Evolutionary conservation across 176 grass and related monocot species (phyloP).

Genomic region (Olyra latifolia): DNA sequence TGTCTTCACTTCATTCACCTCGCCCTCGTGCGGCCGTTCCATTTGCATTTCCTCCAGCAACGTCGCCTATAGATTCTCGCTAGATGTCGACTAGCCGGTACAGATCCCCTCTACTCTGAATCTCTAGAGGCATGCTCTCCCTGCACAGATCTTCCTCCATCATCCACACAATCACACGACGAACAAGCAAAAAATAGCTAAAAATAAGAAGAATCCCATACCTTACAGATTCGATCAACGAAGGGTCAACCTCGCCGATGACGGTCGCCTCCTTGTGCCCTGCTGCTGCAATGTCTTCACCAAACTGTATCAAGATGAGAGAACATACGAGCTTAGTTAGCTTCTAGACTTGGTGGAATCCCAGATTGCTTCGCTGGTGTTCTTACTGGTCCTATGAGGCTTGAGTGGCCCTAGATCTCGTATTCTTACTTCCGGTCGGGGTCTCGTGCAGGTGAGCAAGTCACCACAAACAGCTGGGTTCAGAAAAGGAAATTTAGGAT

Average conservation of each 20-base stretch:
- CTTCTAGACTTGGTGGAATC: background rate
- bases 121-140: too few relatives aligned
- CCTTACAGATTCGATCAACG: slow-evolving; percentile 40
- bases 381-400: slow-evolving; percentile 60
- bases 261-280: slow-evolving; percentile 50
- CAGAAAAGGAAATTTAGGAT: too few relatives aligned
- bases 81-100: slow-evolving; percentile 48
- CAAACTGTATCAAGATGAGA: slow-evolving; percentile 34
- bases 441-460: slow-evolving; percentile 56
- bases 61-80: background rate
- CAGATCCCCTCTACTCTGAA: slow-evolving; percentile 47
- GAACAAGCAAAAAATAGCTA: background rate
- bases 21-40: too few relatives aligned
- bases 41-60: background rate
- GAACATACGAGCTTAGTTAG: background rate
- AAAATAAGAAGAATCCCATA: background rate
- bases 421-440: slow-evolving; percentile 39
- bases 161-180: background rate
- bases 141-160: slow-evolving; percentile 40
- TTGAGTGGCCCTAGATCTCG: slow-evolving; percentile 64
- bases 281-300: slow-evolving; percentile 53
- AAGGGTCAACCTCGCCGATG: slow-evolving; percentile 45
- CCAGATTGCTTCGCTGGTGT: background rate
- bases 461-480: slow-evolving; percentile 61
- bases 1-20: background rate